Percentiles rank a stretch among this genome's conserved stretches.
phyloP scores from a whole-genome alignment of 495 filamentous ascomycete genomes.

The Penicillium silybi region DNA sequence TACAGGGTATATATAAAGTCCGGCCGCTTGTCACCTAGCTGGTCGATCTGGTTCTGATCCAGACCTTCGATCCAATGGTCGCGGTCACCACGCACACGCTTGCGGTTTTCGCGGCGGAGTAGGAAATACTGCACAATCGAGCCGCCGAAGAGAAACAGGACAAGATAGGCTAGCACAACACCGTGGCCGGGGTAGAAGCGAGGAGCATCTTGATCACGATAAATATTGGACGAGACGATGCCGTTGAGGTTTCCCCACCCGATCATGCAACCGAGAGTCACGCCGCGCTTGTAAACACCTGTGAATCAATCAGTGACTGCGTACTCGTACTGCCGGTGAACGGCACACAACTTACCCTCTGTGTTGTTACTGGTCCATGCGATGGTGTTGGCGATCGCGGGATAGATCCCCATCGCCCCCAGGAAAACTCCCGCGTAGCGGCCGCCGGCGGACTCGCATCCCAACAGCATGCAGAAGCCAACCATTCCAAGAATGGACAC shows the following conservation, averaged over 20 bases:
- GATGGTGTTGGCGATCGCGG: constrained; percentile 87
- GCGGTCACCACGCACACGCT: constrained; percentile 55
- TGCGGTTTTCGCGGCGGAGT: constrained; percentile 43
- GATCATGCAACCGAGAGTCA: constrained; percentile 81
- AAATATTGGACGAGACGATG: constrained; percentile 75
- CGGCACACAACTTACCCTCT: constrained; percentile 48
- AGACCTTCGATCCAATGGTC: constrained; percentile 58
- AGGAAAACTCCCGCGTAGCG: constrained; percentile 85
- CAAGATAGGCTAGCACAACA: constrained; percentile 57
- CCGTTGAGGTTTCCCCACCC: constrained; percentile 94
- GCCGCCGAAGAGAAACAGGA: constrained; percentile 56
- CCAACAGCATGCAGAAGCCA: constrained; percentile 77
- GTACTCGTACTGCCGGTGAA: no score
- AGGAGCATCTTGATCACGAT: constrained; percentile 51
- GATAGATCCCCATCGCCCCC: constrained; percentile 87
- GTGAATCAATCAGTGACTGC: not conserved
- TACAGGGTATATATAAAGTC: constrained; percentile 76
- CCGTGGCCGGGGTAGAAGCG: constrained; percentile 55
- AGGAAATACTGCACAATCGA: constrained; percentile 61
- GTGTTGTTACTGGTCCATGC: constrained; percentile 86
- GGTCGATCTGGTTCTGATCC: constrained; percentile 25
- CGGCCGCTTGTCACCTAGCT: constrained; percentile 65
- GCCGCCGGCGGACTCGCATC: constrained; percentile 52
- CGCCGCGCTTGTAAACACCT: constrained; percentile 85
- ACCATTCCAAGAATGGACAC: constrained; percentile 66